These are phyloP conservation scores for Microascus cirrosus DNA, from an alignment of 2,329 filamentous ascomycete species.

Conservation along the genomic window DNA sequence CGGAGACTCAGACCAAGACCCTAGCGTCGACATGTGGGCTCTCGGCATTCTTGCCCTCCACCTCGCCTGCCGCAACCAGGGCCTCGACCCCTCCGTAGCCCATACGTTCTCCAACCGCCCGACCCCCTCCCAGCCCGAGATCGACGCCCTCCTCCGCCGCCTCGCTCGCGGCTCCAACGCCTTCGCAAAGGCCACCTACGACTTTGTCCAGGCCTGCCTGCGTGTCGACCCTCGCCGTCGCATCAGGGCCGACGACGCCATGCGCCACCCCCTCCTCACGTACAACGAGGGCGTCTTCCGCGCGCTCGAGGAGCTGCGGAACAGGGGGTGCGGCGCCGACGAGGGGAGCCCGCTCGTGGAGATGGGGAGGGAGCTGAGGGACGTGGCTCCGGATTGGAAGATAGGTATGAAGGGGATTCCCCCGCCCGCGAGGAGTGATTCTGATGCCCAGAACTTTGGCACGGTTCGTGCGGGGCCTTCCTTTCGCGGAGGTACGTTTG, in stretches of 20 bases:
- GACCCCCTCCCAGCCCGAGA: neutral
- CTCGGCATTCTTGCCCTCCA: slow-evolving; percentile 33
- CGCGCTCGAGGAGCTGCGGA: neutral
- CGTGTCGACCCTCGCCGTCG: neutral
- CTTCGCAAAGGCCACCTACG: neutral
- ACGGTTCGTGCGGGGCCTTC: neutral
- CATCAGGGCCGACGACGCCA: slow-evolving; percentile 2
- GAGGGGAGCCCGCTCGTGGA: neutral
- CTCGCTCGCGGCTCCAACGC: neutral
- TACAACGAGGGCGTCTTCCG: slow-evolving; percentile 3
- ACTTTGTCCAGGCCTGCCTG: slow-evolving; percentile 1
- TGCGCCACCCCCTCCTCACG: neutral
- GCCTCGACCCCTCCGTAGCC: neutral
- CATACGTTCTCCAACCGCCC: neutral
- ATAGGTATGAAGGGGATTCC: neutral
- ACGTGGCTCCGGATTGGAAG: neutral
- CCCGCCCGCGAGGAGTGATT: neutral
- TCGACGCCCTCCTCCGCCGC: neutral
- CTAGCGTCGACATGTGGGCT: slow-evolving; percentile 39
- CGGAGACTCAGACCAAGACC: slow-evolving; percentile 1
- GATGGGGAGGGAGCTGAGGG: slow-evolving; percentile 1
- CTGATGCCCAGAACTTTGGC: neutral
- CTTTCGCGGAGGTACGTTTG: neutral
- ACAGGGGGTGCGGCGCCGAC: neutral
- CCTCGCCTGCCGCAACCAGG: slow-evolving; percentile 11